These are phyloP conservation scores for Paraphoma chrysanthemicola DNA, from an alignment of 2,329 filamentous ascomycete species.

Conservation along the genomic window DNA sequence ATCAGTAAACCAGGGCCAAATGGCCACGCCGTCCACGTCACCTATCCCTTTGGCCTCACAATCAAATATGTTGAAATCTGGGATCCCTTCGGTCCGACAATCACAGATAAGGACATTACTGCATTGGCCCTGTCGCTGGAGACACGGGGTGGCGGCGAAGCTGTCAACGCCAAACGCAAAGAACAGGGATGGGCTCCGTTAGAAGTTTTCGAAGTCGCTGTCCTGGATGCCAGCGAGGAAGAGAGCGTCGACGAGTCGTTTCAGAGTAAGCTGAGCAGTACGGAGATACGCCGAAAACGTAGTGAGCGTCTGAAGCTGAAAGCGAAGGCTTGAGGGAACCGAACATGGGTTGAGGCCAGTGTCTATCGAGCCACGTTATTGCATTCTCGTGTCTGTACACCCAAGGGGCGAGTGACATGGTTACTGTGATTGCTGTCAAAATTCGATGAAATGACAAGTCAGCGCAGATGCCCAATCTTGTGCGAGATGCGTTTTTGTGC, in stretches of 20 bases:
- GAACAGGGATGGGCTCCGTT: constrained; percentile 79
- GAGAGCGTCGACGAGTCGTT: constrained; percentile 65
- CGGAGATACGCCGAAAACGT: constrained; percentile 69
- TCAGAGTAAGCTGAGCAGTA: constrained; percentile 88
- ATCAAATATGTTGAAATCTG: constrained; percentile 85
- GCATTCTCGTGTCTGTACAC: not conserved
- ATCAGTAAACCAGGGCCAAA: constrained; percentile 56
- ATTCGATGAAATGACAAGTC: constrained; percentile 11
- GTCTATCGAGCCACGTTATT: not conserved
- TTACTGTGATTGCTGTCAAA: constrained; percentile 4
- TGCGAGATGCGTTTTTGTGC: constrained; percentile 30
- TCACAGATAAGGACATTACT: constrained; percentile 78
- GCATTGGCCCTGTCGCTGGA: constrained; percentile 88
- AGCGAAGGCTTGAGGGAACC: constrained; percentile 27
- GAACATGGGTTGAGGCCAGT: constrained; percentile 4
- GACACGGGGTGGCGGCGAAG: constrained; percentile 80
- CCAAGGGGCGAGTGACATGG: not conserved
- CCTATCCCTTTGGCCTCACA: constrained; percentile 67
- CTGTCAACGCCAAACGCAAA: constrained; percentile 82
- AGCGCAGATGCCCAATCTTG: constrained; percentile 18
- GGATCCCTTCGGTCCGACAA: constrained; percentile 89
- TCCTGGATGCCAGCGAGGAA: constrained; percentile 73
- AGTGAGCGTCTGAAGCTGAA: constrained; percentile 34
- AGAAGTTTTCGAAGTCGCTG: constrained; percentile 86
- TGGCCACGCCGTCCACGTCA: constrained; percentile 62